These are phyloP conservation scores for Brassica nigra DNA, from an alignment of 345 rosid species.

Conservation along the genomic window DNA sequence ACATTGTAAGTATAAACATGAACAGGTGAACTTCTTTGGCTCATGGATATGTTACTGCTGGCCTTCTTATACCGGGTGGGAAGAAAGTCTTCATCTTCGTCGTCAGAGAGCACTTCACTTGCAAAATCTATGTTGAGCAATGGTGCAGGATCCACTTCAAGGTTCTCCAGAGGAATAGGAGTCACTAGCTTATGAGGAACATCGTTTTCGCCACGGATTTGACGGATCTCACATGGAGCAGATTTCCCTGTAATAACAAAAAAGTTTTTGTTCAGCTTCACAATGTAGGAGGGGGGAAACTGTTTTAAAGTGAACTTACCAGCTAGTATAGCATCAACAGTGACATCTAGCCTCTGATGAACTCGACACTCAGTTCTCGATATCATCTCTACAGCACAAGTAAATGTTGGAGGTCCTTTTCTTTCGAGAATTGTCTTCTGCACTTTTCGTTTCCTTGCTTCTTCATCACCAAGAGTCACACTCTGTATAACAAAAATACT, in stretches of 20 bases:
- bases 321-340: slow-evolving; percentile 85
- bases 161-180: slow-evolving; percentile 39
- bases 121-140: slow-evolving; percentile 38
- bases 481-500: slow-evolving; percentile 49
- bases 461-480: slow-evolving; percentile 95
- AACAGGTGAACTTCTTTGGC: slow-evolving; percentile 55
- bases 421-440: slow-evolving; percentile 97
- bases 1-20: slow-evolving; percentile 80
- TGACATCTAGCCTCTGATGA: slow-evolving; percentile 82
- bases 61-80: slow-evolving; percentile 39
- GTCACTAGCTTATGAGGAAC: slow-evolving; percentile 45
- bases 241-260: slow-evolving; percentile 60
- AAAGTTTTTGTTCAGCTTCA: slow-evolving; percentile 17
- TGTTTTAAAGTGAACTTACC: slow-evolving; percentile 45
- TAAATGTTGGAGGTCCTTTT: slow-evolving; percentile 82
- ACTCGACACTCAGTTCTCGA: slow-evolving; percentile 80
- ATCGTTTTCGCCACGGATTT: slow-evolving; percentile 51
- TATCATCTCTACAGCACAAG: slow-evolving; percentile 90
- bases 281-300: not conserved
- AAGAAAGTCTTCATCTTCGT: slow-evolving; percentile 54
- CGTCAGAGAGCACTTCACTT: slow-evolving; percentile 53
- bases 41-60: slow-evolving; percentile 40
- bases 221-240: slow-evolving; percentile 75
- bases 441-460: slow-evolving; percentile 89
- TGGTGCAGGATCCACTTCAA: slow-evolving; percentile 48